Evolutionary conservation across 495 filamentous ascomycete genomes (phyloP).

Genomic region (Penicillium angulare): DNA sequence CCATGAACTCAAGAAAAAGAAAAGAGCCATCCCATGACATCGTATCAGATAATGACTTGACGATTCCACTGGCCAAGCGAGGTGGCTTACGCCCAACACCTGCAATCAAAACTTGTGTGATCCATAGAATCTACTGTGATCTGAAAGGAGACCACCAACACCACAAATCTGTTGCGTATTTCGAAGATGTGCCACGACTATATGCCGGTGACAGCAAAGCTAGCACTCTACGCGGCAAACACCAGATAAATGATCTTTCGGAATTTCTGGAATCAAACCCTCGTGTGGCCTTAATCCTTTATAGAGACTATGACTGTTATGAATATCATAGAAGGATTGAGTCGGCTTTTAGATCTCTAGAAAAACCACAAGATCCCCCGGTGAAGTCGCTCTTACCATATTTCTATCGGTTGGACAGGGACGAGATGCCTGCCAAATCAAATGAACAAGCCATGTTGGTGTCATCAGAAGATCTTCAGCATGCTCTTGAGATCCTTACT

Average conservation of each 20-base stretch:
- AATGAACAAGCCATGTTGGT: neutral
- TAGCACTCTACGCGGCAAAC: constrained; percentile 1
- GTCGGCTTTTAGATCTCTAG: neutral
- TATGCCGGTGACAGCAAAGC: constrained; percentile 1
- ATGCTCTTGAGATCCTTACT: neutral
- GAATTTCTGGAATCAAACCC: neutral
- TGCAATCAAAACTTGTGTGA: neutral
- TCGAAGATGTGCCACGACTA: neutral
- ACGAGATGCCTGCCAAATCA: neutral
- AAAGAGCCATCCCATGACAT: neutral
- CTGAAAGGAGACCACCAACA: neutral
- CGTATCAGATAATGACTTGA: neutral
- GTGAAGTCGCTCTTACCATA: neutral
- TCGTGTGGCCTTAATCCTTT: neutral
- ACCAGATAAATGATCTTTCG: neutral
- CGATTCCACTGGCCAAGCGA: neutral
- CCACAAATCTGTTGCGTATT: neutral
- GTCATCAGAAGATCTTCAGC: neutral
- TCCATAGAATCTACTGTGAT: neutral
- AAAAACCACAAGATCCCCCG: neutral
- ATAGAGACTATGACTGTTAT: neutral
- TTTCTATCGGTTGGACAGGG: neutral
- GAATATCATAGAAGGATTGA: neutral
- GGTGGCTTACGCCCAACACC: neutral
- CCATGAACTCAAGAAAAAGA: neutral